These are phyloP conservation scores for Pythium myriotylum DNA, from an alignment of 352 stramenopile genomes.

Conservation along the genomic window DNA sequence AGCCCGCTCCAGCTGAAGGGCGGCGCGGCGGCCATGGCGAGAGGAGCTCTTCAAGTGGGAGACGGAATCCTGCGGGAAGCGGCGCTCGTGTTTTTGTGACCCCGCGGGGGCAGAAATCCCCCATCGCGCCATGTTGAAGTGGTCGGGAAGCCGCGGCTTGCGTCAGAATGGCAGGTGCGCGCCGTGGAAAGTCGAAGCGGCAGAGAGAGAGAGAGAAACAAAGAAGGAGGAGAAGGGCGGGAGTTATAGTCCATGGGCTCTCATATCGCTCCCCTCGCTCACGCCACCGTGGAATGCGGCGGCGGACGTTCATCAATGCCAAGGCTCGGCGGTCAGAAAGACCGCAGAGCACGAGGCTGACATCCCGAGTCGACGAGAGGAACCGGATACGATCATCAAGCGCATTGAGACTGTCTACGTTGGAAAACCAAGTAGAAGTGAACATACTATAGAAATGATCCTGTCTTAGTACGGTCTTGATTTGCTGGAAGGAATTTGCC, in stretches of 20 bases:
- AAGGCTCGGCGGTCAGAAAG: background rate
- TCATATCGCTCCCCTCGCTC: constrained; percentile 16
- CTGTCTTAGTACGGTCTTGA: constrained; percentile 40
- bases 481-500: background rate
- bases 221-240: background rate
- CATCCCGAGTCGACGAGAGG: constrained; percentile 24
- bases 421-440: constrained; percentile 41
- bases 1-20: constrained; percentile 22
- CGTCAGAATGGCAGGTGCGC: background rate
- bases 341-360: constrained; percentile 3
- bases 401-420: constrained; percentile 30
- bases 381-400: constrained; percentile 29
- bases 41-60: background rate
- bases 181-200: no score
- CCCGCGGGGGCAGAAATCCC: background rate
- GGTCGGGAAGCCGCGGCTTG: background rate
- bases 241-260: constrained; percentile 13
- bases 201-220: no score
- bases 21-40: no score
- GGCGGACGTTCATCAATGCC: constrained; percentile 11
- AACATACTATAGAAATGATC: constrained; percentile 41
- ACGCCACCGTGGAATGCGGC: constrained; percentile 12
- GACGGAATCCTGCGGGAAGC: background rate
- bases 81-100: background rate
- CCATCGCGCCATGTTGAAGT: background rate